These are phyloP conservation scores for Leccinum imitatum DNA, from an alignment of 768 basidiomycete species.

Conservation along the genomic window DNA sequence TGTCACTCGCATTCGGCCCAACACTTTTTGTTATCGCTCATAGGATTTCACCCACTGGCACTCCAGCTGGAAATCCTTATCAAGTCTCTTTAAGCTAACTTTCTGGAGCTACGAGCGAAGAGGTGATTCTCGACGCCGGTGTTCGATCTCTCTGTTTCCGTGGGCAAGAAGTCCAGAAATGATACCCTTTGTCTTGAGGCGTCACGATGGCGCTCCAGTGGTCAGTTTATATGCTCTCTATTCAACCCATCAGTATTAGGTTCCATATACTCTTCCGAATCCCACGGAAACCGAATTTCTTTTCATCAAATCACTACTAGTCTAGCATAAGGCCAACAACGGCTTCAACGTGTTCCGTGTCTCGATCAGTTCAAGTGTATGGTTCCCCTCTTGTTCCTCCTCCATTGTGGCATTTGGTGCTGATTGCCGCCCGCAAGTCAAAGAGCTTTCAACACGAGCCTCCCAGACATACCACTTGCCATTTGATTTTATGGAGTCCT, in stretches of 20 bases:
- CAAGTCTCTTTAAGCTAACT: too few species aligned
- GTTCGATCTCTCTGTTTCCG: neutral
- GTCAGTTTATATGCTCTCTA: neutral
- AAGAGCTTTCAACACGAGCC: neutral
- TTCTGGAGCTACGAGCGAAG: too few species aligned
- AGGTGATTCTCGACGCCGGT: neutral
- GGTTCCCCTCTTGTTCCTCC: neutral
- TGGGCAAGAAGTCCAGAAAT: too few species aligned
- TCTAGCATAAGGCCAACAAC: neutral
- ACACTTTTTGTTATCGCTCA: too few species aligned
- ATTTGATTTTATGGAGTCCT: conserved; percentile 1
- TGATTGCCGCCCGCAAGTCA: neutral
- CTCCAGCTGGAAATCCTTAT: too few species aligned
- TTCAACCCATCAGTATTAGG: neutral
- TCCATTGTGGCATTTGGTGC: conserved; percentile 10
- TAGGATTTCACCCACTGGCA: too few species aligned
- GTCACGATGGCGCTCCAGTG: neutral
- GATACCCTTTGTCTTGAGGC: neutral
- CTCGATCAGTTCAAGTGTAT: neutral
- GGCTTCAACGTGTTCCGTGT: neutral
- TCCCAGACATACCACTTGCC: neutral
- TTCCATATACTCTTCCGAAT: neutral
- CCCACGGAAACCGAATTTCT: neutral
- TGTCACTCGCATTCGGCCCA: too few species aligned
- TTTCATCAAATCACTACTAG: neutral